Evolutionary conservation across 371 early-diverging fungal species (phyloP), one percentile per base, ranked within the genome.

Genomic region (Rhizopus microsporus): DNA sequence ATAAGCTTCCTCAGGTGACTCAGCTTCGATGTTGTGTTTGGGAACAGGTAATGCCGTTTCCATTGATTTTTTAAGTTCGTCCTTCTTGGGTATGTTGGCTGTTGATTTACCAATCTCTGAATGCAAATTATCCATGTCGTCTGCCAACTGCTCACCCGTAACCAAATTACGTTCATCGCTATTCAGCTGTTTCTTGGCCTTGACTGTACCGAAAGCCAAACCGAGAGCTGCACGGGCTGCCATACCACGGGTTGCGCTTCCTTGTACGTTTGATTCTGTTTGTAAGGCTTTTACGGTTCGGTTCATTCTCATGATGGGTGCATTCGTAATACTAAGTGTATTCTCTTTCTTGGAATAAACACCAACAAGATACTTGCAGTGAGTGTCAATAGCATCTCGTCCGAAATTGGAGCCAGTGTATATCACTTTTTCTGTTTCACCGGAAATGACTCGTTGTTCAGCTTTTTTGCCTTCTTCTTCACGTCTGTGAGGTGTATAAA

Each of bases 121-220:
- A 35, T 78, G 82, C 48, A 90, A 78, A 32, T 67, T 75, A 38
- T 77, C 73, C 60, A 85, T 84, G 0, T 80, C 87, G 23, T 72
- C 80, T 52, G 75, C 71, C 60, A 95, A 56, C 7, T 82, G 72
- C 38, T 78, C 65, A 38, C 60, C 75, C 3, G 55, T 82, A 55
- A 95, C 90, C 57, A 84, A 80, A 68, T 95, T 95, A 60, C 91
- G 86, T 66, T 92, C 95, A 54, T 79, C 75, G 10, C 90, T 90
- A 30, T 82, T 81, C 60, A 95, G 83, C 57, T 85, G 81, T 58
- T 91, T 82, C 63, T 88, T 86, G 48, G 83, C 79, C 79, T 93
- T 93, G 80, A 90, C 89, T 53, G 90, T 93, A 67, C 96, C 96
- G 62, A 95, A 95, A n/a, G 91, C 84, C 69, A 91, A 82, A 63